These are phyloP conservation scores for Vanderwaltozyma verrucispora DNA, from an alignment of 805 yeast genomes.

Conservation along the genomic window DNA sequence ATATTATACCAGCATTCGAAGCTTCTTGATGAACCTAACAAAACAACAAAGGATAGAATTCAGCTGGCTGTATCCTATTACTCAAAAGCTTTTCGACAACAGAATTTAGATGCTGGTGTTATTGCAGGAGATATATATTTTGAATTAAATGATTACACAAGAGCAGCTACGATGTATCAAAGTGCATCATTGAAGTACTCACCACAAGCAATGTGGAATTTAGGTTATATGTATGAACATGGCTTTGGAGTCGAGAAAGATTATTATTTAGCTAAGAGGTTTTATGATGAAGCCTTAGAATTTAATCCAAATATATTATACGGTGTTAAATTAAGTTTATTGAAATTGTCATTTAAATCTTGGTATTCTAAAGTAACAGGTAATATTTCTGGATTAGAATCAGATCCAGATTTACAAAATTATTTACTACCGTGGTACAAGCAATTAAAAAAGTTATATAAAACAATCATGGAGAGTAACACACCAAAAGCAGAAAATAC, in stretches of 20 bases:
- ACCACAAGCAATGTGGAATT: conserved; percentile 65
- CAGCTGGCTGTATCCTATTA: conserved; percentile 49
- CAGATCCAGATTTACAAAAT: conserved; percentile 6
- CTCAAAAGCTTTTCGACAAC: conserved; percentile 44
- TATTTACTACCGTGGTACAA: conserved; percentile 9
- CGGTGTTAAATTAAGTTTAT: conserved; percentile 20
- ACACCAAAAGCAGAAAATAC: neutral
- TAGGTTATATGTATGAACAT: conserved; percentile 82
- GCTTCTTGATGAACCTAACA: conserved; percentile 31
- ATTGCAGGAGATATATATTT: conserved; percentile 72
- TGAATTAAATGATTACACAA: conserved; percentile 35
- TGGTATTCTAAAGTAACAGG: conserved; percentile 30
- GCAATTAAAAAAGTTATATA: conserved; percentile 7
- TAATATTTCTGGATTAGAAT: too few species aligned
- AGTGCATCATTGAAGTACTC: conserved; percentile 46
- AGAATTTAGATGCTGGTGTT: conserved; percentile 62
- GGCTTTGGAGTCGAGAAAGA: conserved; percentile 73
- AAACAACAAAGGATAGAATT: conserved; percentile 32
- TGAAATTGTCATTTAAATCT: conserved; percentile 18
- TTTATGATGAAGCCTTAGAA: conserved; percentile 46
- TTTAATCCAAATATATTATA: conserved; percentile 11
- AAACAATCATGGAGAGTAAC: neutral
- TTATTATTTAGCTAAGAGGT: conserved; percentile 73
- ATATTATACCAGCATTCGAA: conserved; percentile 42
- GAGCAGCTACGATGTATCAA: conserved; percentile 55